Evolutionary conservation across 108 stramenopile species (phyloP).

Genomic region (Skeletonema tropicum): DNA sequence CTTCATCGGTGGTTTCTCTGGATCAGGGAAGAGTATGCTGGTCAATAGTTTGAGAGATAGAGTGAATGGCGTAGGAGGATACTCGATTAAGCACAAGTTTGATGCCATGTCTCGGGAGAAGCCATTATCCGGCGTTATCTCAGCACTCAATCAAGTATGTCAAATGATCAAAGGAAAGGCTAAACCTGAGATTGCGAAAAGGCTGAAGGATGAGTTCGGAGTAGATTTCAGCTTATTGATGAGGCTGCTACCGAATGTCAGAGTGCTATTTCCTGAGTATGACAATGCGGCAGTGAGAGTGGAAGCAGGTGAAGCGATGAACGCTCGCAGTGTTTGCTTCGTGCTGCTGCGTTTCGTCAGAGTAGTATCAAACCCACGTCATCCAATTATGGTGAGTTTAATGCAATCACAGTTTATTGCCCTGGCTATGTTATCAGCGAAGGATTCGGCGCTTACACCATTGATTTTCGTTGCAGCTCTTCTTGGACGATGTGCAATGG

Average conservation of each 20-base stretch:
- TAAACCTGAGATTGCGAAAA: slow-evolving; percentile 10
- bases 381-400: slow-evolving; percentile 20
- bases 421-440: no score
- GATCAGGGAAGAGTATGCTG: slow-evolving; percentile 25
- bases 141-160: slow-evolving; percentile 35
- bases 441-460: no score
- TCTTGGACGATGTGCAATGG: slow-evolving; percentile 56
- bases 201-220: slow-evolving; percentile 14
- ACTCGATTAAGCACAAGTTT: slow-evolving; percentile 23
- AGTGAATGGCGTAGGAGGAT: slow-evolving; percentile 27
- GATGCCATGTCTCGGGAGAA: slow-evolving; percentile 17
- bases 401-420: no score
- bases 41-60: slow-evolving; percentile 18
- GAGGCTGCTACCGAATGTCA: slow-evolving; percentile 30
- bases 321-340: slow-evolving; percentile 21
- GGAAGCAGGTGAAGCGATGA: slow-evolving; percentile 6
- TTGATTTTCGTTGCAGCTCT: no score
- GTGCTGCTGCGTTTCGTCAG: slow-evolving; percentile 29
- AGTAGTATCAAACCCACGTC: slow-evolving; percentile 21
- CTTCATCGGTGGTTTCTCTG: slow-evolving; percentile 31
- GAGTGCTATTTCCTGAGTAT: slow-evolving; percentile 10
- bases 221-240: slow-evolving; percentile 15
- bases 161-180: slow-evolving; percentile 4
- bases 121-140: slow-evolving; percentile 26
- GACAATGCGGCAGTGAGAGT: background rate